Conservation (phyloP, 352 stramenopile species). For the Blastocystis sp. region DNA sequence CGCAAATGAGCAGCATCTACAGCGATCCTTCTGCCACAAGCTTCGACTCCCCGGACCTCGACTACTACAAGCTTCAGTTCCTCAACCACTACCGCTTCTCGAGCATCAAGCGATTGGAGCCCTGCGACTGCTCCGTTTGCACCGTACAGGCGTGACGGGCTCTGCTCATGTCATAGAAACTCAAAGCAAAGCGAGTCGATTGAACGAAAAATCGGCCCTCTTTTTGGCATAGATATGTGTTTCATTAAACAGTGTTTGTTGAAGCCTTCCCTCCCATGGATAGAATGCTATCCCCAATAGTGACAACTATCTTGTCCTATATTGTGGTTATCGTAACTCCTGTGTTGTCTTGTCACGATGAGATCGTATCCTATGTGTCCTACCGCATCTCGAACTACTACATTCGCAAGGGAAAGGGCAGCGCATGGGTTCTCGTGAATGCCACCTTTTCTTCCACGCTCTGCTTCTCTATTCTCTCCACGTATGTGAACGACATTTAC, state of each 20-base stretch:
- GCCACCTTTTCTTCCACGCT: conserved; percentile 28
- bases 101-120: neutral
- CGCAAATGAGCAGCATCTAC: neutral
- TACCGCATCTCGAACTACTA: conserved; percentile 53
- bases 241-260: no score
- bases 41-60: neutral
- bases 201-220: no score
- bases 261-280: no score
- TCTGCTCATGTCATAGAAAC: no score
- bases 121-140: neutral
- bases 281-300: conserved; percentile 28
- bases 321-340: conserved; percentile 46
- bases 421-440: conserved; percentile 20
- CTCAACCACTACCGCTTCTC: neutral
- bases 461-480: conserved; percentile 45
- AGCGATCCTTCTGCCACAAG: neutral
- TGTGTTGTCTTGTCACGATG: neutral
- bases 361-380: conserved; percentile 35
- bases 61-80: conserved; percentile 12
- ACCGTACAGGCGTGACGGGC: neutral
- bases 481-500: conserved; percentile 66
- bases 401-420: conserved; percentile 13
- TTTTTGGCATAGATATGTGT: no score
- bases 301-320: conserved; percentile 42
- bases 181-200: no score